Percentiles rank a stretch among this genome's conserved stretches.
phyloP scores from a whole-genome alignment of 108 stramenopile genomes.

The Discostella stelligeroides region DNA sequence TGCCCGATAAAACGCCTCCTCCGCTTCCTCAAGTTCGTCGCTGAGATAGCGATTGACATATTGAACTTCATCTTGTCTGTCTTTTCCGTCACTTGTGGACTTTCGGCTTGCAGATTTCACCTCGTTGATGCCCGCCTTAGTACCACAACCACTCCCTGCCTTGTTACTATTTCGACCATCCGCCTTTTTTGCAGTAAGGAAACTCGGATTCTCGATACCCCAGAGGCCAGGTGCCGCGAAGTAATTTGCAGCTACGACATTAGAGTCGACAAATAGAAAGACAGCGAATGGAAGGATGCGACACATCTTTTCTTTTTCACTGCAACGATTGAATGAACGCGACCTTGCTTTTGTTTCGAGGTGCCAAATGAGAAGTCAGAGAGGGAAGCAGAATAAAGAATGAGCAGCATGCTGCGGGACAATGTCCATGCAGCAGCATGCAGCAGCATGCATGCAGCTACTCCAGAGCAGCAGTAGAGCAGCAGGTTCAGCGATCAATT shows the following conservation, averaged over 20 bases:
- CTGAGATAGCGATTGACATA: slow-evolving; percentile 22
- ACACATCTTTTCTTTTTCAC: slow-evolving; percentile 6
- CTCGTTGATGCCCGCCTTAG: slow-evolving; percentile 17
- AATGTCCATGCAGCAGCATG: too few species aligned
- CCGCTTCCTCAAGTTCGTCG: slow-evolving; percentile 40
- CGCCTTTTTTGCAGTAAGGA: slow-evolving; percentile 12
- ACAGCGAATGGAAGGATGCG: slow-evolving; percentile 4
- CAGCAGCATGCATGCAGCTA: too few species aligned
- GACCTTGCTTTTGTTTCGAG: too few species aligned
- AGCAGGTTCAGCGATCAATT: too few species aligned
- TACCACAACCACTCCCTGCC: too few species aligned
- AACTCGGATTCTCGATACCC: slow-evolving; percentile 30
- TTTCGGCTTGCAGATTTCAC: slow-evolving; percentile 23
- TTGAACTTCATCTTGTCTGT: slow-evolving; percentile 17
- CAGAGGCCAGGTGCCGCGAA: slow-evolving; percentile 40
- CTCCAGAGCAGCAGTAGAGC: too few species aligned
- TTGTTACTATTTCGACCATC: slow-evolving; percentile 1
- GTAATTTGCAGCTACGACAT: slow-evolving; percentile 22
- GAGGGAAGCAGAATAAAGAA: too few species aligned
- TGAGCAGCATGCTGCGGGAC: too few species aligned
- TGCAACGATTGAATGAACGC: background rate
- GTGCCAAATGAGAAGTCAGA: too few species aligned
- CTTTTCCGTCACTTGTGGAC: background rate
- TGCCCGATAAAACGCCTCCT: slow-evolving; percentile 44
- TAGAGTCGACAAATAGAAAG: slow-evolving; percentile 1